Conservation (phyloP, 805 yeast species). For the Komagataella phaffii region DNA sequence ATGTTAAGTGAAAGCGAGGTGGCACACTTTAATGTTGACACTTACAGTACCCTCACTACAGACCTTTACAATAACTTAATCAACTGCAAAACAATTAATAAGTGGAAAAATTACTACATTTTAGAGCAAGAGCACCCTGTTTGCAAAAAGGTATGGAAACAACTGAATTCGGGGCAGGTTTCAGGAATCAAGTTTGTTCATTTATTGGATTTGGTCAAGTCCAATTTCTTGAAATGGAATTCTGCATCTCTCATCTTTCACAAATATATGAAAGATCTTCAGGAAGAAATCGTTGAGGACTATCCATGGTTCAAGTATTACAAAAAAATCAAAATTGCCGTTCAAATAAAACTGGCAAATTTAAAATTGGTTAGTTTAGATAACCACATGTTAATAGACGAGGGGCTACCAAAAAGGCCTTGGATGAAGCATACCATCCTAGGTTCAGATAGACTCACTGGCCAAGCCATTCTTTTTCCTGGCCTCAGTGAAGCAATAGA, state of each 20-base stretch:
- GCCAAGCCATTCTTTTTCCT: slow-evolving; percentile 35
- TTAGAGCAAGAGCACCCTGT: neutral
- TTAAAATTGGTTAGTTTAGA: slow-evolving; percentile 41
- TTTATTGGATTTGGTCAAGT: slow-evolving; percentile 3
- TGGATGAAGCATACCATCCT: slow-evolving; percentile 57
- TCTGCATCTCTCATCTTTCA: slow-evolving; percentile 31
- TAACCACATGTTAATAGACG: slow-evolving; percentile 31
- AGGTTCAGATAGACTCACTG: slow-evolving; percentile 60
- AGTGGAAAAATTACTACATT: slow-evolving; percentile 4
- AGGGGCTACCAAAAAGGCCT: slow-evolving; percentile 34
- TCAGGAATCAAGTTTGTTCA: slow-evolving; percentile 2
- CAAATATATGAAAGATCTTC: slow-evolving; percentile 28
- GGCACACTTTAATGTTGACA: slow-evolving; percentile 23
- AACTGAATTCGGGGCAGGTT: neutral
- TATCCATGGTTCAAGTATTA: slow-evolving; percentile 66
- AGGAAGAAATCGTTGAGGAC: slow-evolving; percentile 41
- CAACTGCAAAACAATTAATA: slow-evolving; percentile 3
- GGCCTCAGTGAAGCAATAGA: slow-evolving; percentile 43
- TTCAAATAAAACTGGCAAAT: slow-evolving; percentile 41
- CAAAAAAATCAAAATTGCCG: slow-evolving; percentile 44
- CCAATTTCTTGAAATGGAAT: slow-evolving; percentile 7
- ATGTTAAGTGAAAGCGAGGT: slow-evolving; percentile 46
- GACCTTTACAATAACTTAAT: slow-evolving; percentile 1
- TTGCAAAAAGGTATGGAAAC: neutral
- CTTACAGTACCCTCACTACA: slow-evolving; percentile 15